Base-by-base conservation (phyloP, 202 grass and related monocot genomes). In the Saccharum hybrid region DNA sequence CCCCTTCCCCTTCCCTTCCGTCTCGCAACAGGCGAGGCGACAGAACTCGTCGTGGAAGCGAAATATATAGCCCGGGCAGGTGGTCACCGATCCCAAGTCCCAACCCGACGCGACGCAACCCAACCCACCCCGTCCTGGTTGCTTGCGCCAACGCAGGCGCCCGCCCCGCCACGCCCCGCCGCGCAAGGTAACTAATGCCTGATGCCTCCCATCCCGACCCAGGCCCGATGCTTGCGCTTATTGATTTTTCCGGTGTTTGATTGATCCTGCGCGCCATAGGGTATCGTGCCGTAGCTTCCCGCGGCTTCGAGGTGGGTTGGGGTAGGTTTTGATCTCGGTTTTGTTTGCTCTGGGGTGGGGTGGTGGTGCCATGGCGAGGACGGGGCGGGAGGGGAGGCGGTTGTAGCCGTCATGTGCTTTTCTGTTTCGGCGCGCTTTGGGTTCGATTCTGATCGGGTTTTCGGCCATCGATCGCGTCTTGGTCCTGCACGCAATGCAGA, bases 141-240 rank as follows among this genome's bases (percentile, higher is more conserved):
- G 74, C 80, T 26, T 66, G 80, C 28, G 6, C 82, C 71, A 75
- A 81, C 77, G 77, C 7, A 10, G 64, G 33, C 71, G 74, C 71
- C 36, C 62, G 63, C 62, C 42, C 69, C 62, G 8, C 74, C 5
- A 2, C 40, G 40, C 9, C 40, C 40, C 52, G 19, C 30, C 72
- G n/a, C 19, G 71, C 87, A 15, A 85, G 87, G 82, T 88, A 78
- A 76, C 34, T 3, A 80, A 72, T 81, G 87, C 72, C 66, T 77
- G 15, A 71, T 33, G 46, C 13, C 16, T 48, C 45, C 3, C 0
- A 3, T 3, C 9, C 18, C 52, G 18, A n/a, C 23, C 38, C 19
- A 60, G 4, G 22, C 6, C 33, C 54, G 71, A 43, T 63, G 12
- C 15, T 16, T n/a, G 41, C 15, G 63, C 76, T 63, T 18, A 10